Percentiles rank a stretch among this genome's conserved stretches.
Conservation (phyloP, 192 early-diverging fungal species). For the Phlyctochytrium bullatum region DNA sequence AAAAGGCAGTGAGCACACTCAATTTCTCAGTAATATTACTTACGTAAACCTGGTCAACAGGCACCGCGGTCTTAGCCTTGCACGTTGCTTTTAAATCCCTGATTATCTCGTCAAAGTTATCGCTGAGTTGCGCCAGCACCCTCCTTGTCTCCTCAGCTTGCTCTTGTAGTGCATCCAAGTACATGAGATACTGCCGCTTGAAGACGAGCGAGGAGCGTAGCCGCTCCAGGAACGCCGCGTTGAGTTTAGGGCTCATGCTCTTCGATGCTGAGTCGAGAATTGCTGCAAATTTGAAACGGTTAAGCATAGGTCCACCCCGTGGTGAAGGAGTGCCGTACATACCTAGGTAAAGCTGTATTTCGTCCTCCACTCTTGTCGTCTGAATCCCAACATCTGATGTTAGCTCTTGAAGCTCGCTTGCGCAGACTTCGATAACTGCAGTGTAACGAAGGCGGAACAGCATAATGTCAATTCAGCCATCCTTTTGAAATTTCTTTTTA, state of each 20-base stretch:
- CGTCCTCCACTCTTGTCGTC: constrained; percentile 40
- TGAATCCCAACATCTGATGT: constrained; percentile 19
- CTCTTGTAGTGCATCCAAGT: constrained; percentile 57
- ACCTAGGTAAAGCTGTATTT: constrained; percentile 47
- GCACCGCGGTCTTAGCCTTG: constrained; percentile 57
- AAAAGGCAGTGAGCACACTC: background rate
- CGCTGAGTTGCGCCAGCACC: constrained; percentile 30
- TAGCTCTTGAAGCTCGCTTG: constrained; percentile 36
- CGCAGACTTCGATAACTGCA: constrained; percentile 46
- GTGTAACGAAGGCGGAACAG: constrained; percentile 1
- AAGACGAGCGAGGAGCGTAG: constrained; percentile 43
- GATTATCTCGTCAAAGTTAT: constrained; percentile 44
- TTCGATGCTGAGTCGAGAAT: constrained; percentile 39
- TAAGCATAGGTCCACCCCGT: background rate
- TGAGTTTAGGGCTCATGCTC: constrained; percentile 28
- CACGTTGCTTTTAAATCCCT: constrained; percentile 51
- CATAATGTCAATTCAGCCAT: no score
- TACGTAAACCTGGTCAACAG: constrained; percentile 63
- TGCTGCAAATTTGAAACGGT: constrained; percentile 20
- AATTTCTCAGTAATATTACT: no score
- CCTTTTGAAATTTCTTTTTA: no score
- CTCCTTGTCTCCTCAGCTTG: constrained; percentile 37
- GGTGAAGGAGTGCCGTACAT: constrained; percentile 1
- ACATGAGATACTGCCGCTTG: constrained; percentile 52
- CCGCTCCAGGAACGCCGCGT: constrained; percentile 8